Conservation (phyloP, 345 rosid genomes). For the Aquilaria malaccensis region DNA sequence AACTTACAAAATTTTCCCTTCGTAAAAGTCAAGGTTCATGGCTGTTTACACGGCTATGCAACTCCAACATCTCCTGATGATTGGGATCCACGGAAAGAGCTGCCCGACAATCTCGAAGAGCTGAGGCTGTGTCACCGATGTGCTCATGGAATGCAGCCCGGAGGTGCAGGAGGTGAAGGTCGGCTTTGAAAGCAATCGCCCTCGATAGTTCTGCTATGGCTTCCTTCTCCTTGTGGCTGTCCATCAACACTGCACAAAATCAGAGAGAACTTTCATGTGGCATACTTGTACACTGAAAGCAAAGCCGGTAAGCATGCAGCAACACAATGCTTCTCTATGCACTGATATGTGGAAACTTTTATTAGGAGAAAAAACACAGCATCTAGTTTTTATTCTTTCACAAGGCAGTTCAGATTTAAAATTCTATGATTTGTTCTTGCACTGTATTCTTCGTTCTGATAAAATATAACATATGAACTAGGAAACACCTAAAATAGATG, state of each 20-base stretch:
- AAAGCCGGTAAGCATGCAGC: neutral
- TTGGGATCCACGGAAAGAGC: conserved; percentile 94
- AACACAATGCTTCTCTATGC: too few species aligned
- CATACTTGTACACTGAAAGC: neutral
- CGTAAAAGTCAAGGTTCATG: conserved; percentile 55
- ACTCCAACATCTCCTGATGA: conserved; percentile 90
- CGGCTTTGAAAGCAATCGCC: conserved; percentile 89
- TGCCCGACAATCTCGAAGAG: conserved; percentile 84
- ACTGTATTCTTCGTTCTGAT: too few species aligned
- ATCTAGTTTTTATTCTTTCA: too few species aligned
- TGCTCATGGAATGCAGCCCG: conserved; percentile 96
- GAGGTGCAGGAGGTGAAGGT: conserved; percentile 86
- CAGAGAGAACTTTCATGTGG: too few species aligned
- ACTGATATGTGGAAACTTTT: too few species aligned
- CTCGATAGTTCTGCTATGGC: conserved; percentile 83
- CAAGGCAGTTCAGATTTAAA: too few species aligned
- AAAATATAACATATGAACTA: too few species aligned
- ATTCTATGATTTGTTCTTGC: too few species aligned
- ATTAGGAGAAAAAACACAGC: too few species aligned
- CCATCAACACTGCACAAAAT: conserved; percentile 75
- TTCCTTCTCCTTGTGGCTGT: conserved; percentile 72
- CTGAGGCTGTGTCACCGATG: conserved; percentile 54
- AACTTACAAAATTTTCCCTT: conserved; percentile 1
- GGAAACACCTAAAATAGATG: too few species aligned
- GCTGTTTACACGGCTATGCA: conserved; percentile 87